phyloP scores from a whole-genome alignment of 2,329 filamentous ascomycete species.

The Hymenotorrendiella dingleyae region DNA sequence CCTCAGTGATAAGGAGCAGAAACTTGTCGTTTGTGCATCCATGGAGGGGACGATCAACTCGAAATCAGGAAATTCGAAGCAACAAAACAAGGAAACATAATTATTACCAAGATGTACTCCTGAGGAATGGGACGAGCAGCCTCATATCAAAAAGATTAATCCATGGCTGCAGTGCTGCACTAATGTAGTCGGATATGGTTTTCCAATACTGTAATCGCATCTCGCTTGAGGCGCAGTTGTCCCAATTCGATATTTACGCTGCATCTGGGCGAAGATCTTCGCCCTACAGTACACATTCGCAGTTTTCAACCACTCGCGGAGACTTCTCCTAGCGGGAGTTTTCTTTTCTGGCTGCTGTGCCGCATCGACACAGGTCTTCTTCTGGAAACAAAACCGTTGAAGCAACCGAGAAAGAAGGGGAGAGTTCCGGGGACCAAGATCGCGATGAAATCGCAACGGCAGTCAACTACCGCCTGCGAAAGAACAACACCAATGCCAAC shows the following conservation, averaged over 20 bases:
- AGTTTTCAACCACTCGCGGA: not conserved
- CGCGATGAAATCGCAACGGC: not conserved
- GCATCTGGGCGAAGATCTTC: not conserved
- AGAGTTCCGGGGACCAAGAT: not conserved
- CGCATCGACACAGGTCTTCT: not conserved
- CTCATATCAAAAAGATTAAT: too few relatives aligned
- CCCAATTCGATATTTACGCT: constrained; percentile 3
- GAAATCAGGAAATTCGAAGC: not conserved
- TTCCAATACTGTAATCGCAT: constrained; percentile 1
- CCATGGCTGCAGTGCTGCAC: too few relatives aligned
- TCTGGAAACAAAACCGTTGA: too few relatives aligned
- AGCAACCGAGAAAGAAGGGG: too few relatives aligned
- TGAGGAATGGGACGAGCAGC: too few relatives aligned
- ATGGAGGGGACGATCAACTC: not conserved
- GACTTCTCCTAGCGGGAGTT: not conserved
- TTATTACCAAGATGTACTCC: too few relatives aligned
- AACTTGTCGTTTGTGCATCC: not conserved
- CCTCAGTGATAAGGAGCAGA: not conserved
- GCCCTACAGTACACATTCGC: not conserved
- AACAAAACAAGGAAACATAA: not conserved
- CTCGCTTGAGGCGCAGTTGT: constrained; percentile 9
- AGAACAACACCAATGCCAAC: not conserved
- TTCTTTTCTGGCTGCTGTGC: not conserved
- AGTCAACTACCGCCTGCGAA: too few relatives aligned
- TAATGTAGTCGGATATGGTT: too few relatives aligned